These are phyloP conservation scores for Candida easanensis DNA, from an alignment of 805 yeast genomes.

Conservation along the genomic window DNA sequence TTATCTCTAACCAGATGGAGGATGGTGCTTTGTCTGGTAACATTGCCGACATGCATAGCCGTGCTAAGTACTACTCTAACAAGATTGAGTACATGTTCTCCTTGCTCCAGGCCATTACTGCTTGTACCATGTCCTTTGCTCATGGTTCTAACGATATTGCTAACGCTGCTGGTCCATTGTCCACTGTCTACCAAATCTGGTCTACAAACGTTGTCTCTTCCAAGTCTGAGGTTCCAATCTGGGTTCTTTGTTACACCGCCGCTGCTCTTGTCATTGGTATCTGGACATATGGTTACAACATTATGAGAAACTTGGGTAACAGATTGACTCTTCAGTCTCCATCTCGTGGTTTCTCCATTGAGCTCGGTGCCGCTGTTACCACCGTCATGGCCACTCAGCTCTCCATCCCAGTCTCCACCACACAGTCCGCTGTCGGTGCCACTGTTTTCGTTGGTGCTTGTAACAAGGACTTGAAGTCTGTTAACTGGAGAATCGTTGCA, in stretches of 20 bases:
- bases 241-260: slow-evolving; percentile 71
- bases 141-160: slow-evolving; percentile 82
- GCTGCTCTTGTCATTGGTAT: slow-evolving; percentile 62
- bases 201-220: slow-evolving; percentile 38
- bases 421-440: slow-evolving; percentile 78
- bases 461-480: slow-evolving; percentile 58
- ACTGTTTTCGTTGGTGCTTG: slow-evolving; percentile 74
- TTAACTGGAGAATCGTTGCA: slow-evolving; percentile 74
- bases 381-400: slow-evolving; percentile 74
- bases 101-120: slow-evolving; percentile 67
- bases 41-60: slow-evolving; percentile 48
- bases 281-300: slow-evolving; percentile 70
- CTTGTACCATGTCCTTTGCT: slow-evolving; percentile 77
- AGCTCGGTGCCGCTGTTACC: slow-evolving; percentile 75
- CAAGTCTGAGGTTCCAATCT: slow-evolving; percentile 61
- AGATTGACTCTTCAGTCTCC: slow-evolving; percentile 75
- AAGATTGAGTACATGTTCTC: slow-evolving; percentile 68
- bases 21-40: slow-evolving; percentile 43
- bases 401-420: slow-evolving; percentile 70
- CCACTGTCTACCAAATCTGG: slow-evolving; percentile 67
- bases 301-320: slow-evolving; percentile 71
- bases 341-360: slow-evolving; percentile 73
- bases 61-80: slow-evolving; percentile 66
- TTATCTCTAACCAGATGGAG: slow-evolving; percentile 46
- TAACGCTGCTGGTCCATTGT: slow-evolving; percentile 73